Percentiles rank a stretch among this genome's conserved stretches.
Conservation (phyloP, 129 eudicot genomes). For the Flaveria ramosissima region DNA sequence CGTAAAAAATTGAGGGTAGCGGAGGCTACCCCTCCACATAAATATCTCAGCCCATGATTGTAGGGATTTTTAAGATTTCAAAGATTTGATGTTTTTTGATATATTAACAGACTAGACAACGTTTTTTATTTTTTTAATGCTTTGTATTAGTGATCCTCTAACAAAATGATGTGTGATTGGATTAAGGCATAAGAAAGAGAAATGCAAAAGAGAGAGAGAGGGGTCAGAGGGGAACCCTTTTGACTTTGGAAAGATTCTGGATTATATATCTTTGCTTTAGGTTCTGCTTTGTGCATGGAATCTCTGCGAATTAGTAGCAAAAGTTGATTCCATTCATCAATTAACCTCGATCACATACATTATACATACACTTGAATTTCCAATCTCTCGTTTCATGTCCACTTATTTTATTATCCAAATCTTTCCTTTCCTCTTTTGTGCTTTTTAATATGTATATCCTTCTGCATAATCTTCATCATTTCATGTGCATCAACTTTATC, state of each 20-base stretch:
- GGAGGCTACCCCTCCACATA: too few species aligned
- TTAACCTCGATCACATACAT: too few species aligned
- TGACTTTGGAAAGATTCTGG: conserved; percentile 37
- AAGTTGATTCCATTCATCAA: conserved; percentile 30
- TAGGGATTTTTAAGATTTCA: too few species aligned
- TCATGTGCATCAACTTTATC: conserved; percentile 27
- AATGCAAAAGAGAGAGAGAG: not conserved
- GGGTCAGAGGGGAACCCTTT: not conserved
- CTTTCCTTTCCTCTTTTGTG: conserved; percentile 39
- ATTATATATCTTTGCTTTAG: conserved; percentile 21
- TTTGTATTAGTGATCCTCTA: too few species aligned
- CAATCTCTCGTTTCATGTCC: conserved; percentile 14
- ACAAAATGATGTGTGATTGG: too few species aligned
- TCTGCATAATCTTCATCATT: conserved; percentile 34
- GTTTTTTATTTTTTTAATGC: too few species aligned
- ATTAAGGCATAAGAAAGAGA: not conserved
- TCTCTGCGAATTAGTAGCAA: conserved; percentile 30
- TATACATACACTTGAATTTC: not conserved
- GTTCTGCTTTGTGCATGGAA: conserved; percentile 37
- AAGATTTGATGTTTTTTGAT: too few species aligned
- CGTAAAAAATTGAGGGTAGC: too few species aligned
- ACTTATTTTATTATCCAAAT: conserved; percentile 26
- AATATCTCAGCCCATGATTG: too few species aligned
- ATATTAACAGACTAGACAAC: too few species aligned
- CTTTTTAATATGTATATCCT: conserved; percentile 28